Evolutionary conservation across 805 yeast genomes (phyloP).

Genomic region (Candida fluviatilis): DNA sequence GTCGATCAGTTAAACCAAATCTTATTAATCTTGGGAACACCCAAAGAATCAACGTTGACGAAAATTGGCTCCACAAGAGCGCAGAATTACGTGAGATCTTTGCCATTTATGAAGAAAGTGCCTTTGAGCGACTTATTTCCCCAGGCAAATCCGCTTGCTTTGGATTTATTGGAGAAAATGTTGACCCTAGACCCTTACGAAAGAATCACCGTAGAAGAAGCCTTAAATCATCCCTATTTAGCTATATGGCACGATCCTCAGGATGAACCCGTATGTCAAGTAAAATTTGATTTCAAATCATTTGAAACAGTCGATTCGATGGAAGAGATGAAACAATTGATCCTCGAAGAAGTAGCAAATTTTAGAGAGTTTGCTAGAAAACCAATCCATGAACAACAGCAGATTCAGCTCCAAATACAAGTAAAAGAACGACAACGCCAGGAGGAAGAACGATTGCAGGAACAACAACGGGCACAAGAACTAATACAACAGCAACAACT

Average conservation of each 20-base stretch:
- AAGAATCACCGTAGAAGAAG: slow-evolving; percentile 88
- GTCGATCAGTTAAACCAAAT: slow-evolving; percentile 93
- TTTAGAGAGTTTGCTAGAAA: slow-evolving; percentile 80
- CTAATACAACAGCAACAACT: slow-evolving; percentile 6
- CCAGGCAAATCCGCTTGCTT: slow-evolving; percentile 78
- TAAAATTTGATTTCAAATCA: slow-evolving; percentile 74
- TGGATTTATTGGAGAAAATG: slow-evolving; percentile 78
- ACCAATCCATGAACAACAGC: slow-evolving; percentile 57
- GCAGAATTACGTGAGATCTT: slow-evolving; percentile 81
- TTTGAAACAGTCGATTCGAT: slow-evolving; percentile 84
- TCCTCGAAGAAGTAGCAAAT: slow-evolving; percentile 70
- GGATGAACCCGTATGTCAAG: slow-evolving; percentile 82
- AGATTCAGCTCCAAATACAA: slow-evolving; percentile 34
- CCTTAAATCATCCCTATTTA: slow-evolving; percentile 85
- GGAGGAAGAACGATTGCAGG: slow-evolving; percentile 16
- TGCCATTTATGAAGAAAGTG: slow-evolving; percentile 78
- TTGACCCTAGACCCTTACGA: slow-evolving; percentile 84
- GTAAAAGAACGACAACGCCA: slow-evolving; percentile 24
- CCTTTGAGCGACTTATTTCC: slow-evolving; percentile 75
- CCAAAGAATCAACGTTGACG: slow-evolving; percentile 49
- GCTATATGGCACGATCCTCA: slow-evolving; percentile 92
- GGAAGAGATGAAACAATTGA: slow-evolving; percentile 69
- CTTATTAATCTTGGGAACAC: slow-evolving; percentile 86
- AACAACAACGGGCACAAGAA: slow-evolving; percentile 14
- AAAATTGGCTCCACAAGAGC: slow-evolving; percentile 78